Evolutionary conservation across 2,329 filamentous ascomycete genomes (phyloP).

Genomic region (Alternaria atra): DNA sequence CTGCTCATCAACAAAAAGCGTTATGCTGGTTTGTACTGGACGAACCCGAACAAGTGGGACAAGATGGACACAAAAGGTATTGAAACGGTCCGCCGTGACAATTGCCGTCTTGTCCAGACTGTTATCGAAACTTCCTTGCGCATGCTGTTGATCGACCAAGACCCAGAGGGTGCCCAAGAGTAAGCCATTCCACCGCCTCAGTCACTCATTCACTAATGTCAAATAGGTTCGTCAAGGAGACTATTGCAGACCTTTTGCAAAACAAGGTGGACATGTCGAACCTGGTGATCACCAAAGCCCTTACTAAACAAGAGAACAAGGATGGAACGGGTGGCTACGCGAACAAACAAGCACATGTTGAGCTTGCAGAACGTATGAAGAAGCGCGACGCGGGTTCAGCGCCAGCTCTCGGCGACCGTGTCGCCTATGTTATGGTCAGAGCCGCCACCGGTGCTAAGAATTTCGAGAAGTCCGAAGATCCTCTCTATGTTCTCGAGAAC

Average conservation of each 20-base stretch:
- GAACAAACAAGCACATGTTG: slow-evolving; percentile 93
- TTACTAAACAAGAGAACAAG: slow-evolving; percentile 71
- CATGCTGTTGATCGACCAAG: slow-evolving; percentile 94
- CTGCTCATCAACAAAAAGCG: slow-evolving; percentile 99
- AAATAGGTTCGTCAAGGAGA: slow-evolving; percentile 89
- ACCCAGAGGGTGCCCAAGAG: slow-evolving; percentile 91
- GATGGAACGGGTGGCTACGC: slow-evolving; percentile 67
- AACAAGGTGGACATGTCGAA: slow-evolving; percentile 99
- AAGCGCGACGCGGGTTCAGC: slow-evolving; percentile 96
- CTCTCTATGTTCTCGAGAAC: slow-evolving; percentile 95
- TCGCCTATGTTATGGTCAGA: slow-evolving; percentile 98
- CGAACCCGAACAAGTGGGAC: slow-evolving; percentile 90
- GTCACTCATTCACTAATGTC: slow-evolving; percentile 50
- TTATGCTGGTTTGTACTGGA: slow-evolving; percentile 98
- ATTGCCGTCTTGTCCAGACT: slow-evolving; percentile 92
- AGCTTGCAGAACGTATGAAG: slow-evolving; percentile 94
- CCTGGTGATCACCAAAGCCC: slow-evolving; percentile 96
- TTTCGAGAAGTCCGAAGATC: slow-evolving; percentile 96
- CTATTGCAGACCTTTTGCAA: slow-evolving; percentile 91
- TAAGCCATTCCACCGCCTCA: slow-evolving; percentile 61
- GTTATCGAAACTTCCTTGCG: slow-evolving; percentile 96
- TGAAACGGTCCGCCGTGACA: slow-evolving; percentile 95
- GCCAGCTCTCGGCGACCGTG: slow-evolving; percentile 90
- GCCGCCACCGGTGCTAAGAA: slow-evolving; percentile 89
- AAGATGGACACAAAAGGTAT: slow-evolving; percentile 99